A percentile compares a stretch with the other conserved stretches of the same genome.
Evolutionary conservation across 257 asterid genomes (phyloP).

Genomic region (Leptodermis oblonga): DNA sequence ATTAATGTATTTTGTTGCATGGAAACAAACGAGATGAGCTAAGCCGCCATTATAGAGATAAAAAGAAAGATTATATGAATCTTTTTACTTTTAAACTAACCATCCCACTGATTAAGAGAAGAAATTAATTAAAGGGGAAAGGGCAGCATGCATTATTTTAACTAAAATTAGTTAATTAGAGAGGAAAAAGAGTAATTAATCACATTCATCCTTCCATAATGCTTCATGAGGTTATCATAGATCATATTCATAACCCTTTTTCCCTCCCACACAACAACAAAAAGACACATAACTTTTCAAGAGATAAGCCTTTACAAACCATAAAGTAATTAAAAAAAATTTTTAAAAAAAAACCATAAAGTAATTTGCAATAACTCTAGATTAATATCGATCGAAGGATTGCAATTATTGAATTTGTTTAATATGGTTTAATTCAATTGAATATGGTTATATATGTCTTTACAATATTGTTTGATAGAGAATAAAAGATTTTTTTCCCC

Average conservation of each 20-base stretch:
- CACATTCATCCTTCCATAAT: conserved; percentile 16
- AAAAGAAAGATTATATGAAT: conserved; percentile 39
- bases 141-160: conserved; percentile 11
- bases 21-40: conserved; percentile 47
- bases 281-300: conserved; percentile 22
- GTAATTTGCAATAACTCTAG: too few species aligned
- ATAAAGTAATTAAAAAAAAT: conserved; percentile 5
- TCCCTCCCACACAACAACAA: conserved; percentile 8
- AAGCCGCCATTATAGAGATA: conserved; percentile 48
- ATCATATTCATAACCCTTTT: too few species aligned
- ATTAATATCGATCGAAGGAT: too few species aligned
- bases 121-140: conserved; percentile 13
- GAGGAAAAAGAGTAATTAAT: background rate
- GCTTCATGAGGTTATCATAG: conserved; percentile 19
- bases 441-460: too few species aligned
- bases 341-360: conserved; percentile 7
- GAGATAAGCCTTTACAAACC: conserved; percentile 8
- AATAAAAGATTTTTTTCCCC: too few species aligned
- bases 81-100: conserved; percentile 39
- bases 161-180: background rate
- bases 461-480: too few species aligned
- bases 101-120: conserved; percentile 46
- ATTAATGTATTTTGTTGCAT: conserved; percentile 12
- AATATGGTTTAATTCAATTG: background rate
- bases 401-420: conserved; percentile 13